Percentiles rank a stretch among this genome's conserved stretches.
phyloP scores from a whole-genome alignment of 2,329 filamentous ascomycete genomes.

The Aspergillus oerlinghausenensis region DNA sequence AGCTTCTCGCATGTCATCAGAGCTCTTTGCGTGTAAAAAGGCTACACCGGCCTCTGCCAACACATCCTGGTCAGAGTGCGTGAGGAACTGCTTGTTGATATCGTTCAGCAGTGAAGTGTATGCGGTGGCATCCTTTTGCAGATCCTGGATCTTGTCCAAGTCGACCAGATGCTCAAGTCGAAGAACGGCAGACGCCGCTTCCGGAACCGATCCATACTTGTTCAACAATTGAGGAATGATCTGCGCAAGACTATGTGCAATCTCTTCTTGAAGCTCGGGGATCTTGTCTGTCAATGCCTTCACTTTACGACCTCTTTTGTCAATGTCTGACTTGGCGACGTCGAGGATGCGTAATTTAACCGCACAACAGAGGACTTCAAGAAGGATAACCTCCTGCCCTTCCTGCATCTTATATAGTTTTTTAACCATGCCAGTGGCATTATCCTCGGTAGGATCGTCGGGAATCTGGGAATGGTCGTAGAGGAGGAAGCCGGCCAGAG shows the following conservation, averaged over 20 bases:
- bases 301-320: slow-evolving; percentile 53
- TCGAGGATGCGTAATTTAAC: slow-evolving; percentile 70
- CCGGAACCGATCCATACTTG: slow-evolving; percentile 87
- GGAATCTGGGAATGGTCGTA: slow-evolving; percentile 77
- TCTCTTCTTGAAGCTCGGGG: slow-evolving; percentile 69
- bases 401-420: slow-evolving; percentile 67
- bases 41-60: slow-evolving; percentile 78
- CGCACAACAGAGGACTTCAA: slow-evolving; percentile 80
- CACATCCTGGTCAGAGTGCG: slow-evolving; percentile 83
- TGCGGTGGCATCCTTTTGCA: slow-evolving; percentile 77
- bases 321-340: slow-evolving; percentile 56
- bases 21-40: slow-evolving; percentile 77
- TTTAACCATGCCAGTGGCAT: slow-evolving; percentile 62
- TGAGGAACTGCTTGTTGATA: slow-evolving; percentile 86
- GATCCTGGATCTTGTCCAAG: slow-evolving; percentile 78
- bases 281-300: slow-evolving; percentile 59
- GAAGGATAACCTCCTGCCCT: slow-evolving; percentile 75
- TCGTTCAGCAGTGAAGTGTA: slow-evolving; percentile 82
- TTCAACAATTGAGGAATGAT: slow-evolving; percentile 81
- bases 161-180: slow-evolving; percentile 82
- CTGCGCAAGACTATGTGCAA: slow-evolving; percentile 70
- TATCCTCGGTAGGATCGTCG: slow-evolving; percentile 50
- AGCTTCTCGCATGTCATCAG: slow-evolving; percentile 82
- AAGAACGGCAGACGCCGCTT: slow-evolving; percentile 79
- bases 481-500: slow-evolving; percentile 81